Conservation (phyloP, 179 eudicot species). For the Nepenthes alata region DNA sequence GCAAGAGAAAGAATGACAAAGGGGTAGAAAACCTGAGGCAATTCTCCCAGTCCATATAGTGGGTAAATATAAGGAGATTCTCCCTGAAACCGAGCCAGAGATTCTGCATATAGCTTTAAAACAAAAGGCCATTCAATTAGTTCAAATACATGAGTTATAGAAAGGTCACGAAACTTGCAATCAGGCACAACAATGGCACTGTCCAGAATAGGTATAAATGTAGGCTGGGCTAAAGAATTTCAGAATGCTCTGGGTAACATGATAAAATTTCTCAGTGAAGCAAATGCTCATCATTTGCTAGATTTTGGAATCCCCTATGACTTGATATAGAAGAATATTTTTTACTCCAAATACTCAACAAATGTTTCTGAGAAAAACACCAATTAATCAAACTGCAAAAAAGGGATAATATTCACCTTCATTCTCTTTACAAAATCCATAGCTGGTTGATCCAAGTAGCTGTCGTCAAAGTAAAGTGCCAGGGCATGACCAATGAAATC, state of each 20-base stretch:
- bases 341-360: no score
- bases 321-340: no score
- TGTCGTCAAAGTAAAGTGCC: slow-evolving; percentile 56
- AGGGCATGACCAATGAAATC: slow-evolving; percentile 83
- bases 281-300: no score
- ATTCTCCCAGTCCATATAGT: slow-evolving; percentile 74
- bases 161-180: neutral
- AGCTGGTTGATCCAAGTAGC: slow-evolving; percentile 67
- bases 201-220: neutral
- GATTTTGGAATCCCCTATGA: no score
- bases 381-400: neutral
- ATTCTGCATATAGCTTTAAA: slow-evolving; percentile 55
- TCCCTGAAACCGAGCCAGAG: slow-evolving; percentile 74
- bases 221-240: neutral
- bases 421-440: slow-evolving; percentile 61
- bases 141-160: neutral
- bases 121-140: neutral
- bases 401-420: slow-evolving; percentile 32
- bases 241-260: no score
- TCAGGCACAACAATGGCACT: neutral
- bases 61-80: slow-evolving; percentile 84
- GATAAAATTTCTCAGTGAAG: no score
- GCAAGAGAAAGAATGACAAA: slow-evolving; percentile 3
- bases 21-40: slow-evolving; percentile 52
- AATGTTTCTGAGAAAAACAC: neutral